phyloP scores from a whole-genome alignment of 2,329 filamentous ascomycete species.

The Alternaria rosae region DNA sequence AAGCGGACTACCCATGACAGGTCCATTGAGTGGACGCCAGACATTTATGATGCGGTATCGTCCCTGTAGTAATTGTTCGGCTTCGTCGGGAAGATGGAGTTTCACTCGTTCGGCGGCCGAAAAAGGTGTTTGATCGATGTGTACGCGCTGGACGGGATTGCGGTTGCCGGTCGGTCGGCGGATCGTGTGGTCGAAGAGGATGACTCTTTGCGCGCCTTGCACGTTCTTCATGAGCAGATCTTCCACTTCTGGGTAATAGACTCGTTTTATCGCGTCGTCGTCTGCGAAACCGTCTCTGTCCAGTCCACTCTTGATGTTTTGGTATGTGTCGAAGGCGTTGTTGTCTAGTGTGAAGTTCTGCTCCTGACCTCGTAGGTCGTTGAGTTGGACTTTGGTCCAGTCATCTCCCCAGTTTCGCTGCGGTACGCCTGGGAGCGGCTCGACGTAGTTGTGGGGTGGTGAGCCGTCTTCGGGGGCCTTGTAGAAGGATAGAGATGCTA shows the following conservation, averaged over 20 bases:
- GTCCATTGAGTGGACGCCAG: conserved; percentile 72
- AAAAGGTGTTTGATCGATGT: conserved; percentile 81
- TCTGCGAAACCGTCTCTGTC: conserved; percentile 67
- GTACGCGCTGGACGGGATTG: conserved; percentile 73
- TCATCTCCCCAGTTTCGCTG: conserved; percentile 68
- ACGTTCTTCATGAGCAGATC: conserved; percentile 71
- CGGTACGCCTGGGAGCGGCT: conserved; percentile 67
- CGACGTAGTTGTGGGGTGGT: conserved; percentile 61
- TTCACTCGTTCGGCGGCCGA: conserved; percentile 73
- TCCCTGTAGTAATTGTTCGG: conserved; percentile 68
- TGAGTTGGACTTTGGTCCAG: conserved; percentile 64
- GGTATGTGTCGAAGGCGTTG: conserved; percentile 76
- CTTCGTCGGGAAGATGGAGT: conserved; percentile 72
- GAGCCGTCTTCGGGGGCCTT: conserved; percentile 37
- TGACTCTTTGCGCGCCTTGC: conserved; percentile 69
- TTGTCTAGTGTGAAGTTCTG: conserved; percentile 70
- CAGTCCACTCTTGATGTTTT: conserved; percentile 63
- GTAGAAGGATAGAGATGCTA: conserved; percentile 40
- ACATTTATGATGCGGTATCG: conserved; percentile 88
- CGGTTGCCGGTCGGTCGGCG: conserved; percentile 72
- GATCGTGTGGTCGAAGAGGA: conserved; percentile 89
- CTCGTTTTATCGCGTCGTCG: conserved; percentile 70
- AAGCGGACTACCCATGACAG: conserved; percentile 64
- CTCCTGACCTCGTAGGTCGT: conserved; percentile 78
- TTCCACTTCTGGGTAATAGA: conserved; percentile 89